These are phyloP conservation scores for Ramularia endophylla DNA, from an alignment of 2,329 filamentous ascomycete genomes.

Conservation along the genomic window DNA sequence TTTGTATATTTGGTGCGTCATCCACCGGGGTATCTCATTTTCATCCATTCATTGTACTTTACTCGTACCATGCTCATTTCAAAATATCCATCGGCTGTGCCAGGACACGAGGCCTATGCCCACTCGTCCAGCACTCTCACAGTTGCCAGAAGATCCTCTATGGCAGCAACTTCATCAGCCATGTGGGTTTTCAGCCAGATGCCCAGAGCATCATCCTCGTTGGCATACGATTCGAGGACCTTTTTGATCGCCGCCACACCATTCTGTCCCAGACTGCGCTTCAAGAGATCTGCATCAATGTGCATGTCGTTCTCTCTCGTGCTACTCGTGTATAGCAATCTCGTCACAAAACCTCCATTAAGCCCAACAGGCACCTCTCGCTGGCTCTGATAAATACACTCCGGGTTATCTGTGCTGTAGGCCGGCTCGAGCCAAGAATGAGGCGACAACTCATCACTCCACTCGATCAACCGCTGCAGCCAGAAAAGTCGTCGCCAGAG, in stretches of 20 bases:
- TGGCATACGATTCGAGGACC: constrained; percentile 17
- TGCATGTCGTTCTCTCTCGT: constrained; percentile 26
- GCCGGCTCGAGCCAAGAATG: constrained; percentile 13
- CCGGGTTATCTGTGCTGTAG: constrained; percentile 12
- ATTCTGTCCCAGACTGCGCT: constrained; percentile 27
- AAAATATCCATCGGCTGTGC: too few relatives aligned
- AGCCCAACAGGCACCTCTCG: constrained; percentile 24
- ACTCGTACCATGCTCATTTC: too few relatives aligned
- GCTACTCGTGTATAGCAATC: constrained; percentile 15
- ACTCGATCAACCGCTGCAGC: constrained; percentile 58
- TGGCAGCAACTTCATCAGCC: neutral
- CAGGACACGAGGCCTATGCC: too few relatives aligned
- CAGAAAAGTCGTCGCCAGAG: constrained; percentile 66
- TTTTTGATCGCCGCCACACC: constrained; percentile 18
- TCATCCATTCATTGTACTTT: too few relatives aligned
- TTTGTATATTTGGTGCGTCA: too few relatives aligned
- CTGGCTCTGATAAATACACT: constrained; percentile 9
- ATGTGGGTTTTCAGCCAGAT: constrained; percentile 29
- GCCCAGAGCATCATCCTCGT: constrained; percentile 22
- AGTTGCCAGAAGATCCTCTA: too few relatives aligned
- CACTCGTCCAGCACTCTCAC: too few relatives aligned
- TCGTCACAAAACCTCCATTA: constrained; percentile 12
- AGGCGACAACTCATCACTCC: constrained; percentile 29
- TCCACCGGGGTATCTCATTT: too few relatives aligned
- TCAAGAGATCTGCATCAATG: constrained; percentile 39